A percentile compares a stretch with the other conserved stretches of the same genome.
Conservation (phyloP, 2,329 filamentous ascomycete species). For the Ambrosiella beaveri region DNA sequence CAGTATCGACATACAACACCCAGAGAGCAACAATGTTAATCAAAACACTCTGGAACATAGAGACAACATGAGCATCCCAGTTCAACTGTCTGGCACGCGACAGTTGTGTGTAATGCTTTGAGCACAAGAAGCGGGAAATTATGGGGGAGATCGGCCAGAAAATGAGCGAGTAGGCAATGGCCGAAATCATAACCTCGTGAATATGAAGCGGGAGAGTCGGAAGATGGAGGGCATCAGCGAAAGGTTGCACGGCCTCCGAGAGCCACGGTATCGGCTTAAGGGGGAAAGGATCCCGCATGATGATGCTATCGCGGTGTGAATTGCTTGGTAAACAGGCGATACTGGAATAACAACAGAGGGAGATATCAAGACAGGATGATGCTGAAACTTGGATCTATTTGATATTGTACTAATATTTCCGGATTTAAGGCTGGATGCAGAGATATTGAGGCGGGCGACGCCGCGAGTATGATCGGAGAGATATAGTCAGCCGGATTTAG, state of each 20-base stretch:
- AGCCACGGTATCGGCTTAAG: constrained; percentile 42
- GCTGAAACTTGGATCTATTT: no score
- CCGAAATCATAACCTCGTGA: constrained; percentile 55
- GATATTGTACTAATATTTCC: background rate
- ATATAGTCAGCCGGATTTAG: background rate
- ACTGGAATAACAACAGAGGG: background rate
- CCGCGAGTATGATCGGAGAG: background rate
- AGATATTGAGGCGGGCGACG: background rate
- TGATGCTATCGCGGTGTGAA: constrained; percentile 12
- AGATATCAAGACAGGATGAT: no score
- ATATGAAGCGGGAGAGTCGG: constrained; percentile 56
- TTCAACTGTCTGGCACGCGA: constrained; percentile 47
- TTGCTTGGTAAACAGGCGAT: background rate
- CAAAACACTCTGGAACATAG: constrained; percentile 57
- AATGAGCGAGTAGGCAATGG: constrained; percentile 50
- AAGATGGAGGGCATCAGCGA: constrained; percentile 44
- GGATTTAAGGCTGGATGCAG: background rate
- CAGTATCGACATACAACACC: constrained; percentile 51
- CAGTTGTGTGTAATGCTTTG: constrained; percentile 46
- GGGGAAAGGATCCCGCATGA: constrained; percentile 59
- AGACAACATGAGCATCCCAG: constrained; percentile 77
- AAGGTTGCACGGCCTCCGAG: constrained; percentile 39
- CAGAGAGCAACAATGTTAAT: constrained; percentile 60
- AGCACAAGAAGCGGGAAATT: constrained; percentile 45
- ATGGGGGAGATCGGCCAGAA: constrained; percentile 49